Percentiles rank a stretch among this genome's conserved stretches.
These are phyloP conservation scores for Apiospora malaysiana DNA, from an alignment of 2,329 filamentous ascomycete species.

Conservation along the genomic window DNA sequence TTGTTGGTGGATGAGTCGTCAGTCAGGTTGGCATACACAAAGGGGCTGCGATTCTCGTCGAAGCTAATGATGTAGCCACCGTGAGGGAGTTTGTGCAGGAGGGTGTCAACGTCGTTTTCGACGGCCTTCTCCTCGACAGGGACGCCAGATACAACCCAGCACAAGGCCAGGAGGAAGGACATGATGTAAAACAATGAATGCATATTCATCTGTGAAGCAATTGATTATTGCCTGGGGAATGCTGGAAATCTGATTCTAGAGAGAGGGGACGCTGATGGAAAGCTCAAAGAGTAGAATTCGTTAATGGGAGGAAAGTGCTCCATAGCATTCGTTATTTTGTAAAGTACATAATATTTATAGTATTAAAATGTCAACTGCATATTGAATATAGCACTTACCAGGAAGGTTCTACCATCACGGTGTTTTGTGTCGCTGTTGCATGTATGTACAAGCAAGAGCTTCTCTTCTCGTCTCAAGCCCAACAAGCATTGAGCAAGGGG, in stretches of 20 bases:
- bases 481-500: neutral
- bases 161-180: neutral
- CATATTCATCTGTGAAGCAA: neutral
- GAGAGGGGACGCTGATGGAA: neutral
- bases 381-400: no score
- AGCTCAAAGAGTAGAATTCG: neutral
- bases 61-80: constrained; percentile 1
- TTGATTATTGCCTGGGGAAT: no score
- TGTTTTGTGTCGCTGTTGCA: neutral
- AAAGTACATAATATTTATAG: neutral
- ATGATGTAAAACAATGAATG: neutral
- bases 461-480: neutral
- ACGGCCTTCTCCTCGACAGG: neutral
- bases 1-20: neutral
- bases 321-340: neutral
- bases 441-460: neutral
- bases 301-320: neutral
- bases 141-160: neutral
- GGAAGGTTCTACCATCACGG: neutral
- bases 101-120: neutral
- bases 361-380: neutral
- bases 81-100: neutral
- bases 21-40: neutral
- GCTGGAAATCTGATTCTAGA: neutral
- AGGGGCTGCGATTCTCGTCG: neutral